Evolutionary conservation across 2,329 filamentous ascomycete species (phyloP).

Genomic region (Clonostachys byssicola): DNA sequence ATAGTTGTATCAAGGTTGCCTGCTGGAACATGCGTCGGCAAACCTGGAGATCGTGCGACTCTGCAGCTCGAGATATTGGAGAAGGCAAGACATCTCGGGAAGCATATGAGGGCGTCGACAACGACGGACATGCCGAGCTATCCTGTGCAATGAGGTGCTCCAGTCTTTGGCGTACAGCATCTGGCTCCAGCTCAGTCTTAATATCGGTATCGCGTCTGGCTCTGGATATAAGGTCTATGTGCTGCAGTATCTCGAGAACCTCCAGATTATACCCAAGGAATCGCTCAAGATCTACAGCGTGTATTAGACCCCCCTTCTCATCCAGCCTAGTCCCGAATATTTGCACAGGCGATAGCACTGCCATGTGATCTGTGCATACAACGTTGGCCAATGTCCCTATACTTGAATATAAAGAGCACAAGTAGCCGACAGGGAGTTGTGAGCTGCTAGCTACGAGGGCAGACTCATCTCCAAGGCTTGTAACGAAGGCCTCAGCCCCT

Average conservation of each 20-base stretch:
- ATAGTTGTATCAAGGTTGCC: constrained; percentile 14
- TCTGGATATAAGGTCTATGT: constrained; percentile 8
- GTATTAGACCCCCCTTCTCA: too few relatives aligned
- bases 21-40: constrained; percentile 18
- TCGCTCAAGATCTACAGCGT: constrained; percentile 14
- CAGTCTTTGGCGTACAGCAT: constrained; percentile 11
- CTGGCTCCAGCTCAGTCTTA: constrained; percentile 4
- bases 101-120: constrained; percentile 11
- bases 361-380: not conserved
- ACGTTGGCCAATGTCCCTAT: constrained; percentile 16
- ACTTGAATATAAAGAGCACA: constrained; percentile 18
- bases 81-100: too few relatives aligned
- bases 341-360: too few relatives aligned
- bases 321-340: too few relatives aligned
- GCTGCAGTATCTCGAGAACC: constrained; percentile 12
- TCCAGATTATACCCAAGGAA: constrained; percentile 20
- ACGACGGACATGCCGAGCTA: constrained; percentile 8
- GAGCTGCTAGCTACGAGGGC: too few relatives aligned
- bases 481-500: constrained; percentile 16
- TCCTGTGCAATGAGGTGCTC: constrained; percentile 16
- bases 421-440: constrained; percentile 11
- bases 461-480: too few relatives aligned
- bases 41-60: constrained; percentile 14
- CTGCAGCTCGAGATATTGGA: too few relatives aligned
- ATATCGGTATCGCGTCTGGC: not conserved